phyloP scores from a whole-genome alignment of 345 rosid species.

The Viola odorata region DNA sequence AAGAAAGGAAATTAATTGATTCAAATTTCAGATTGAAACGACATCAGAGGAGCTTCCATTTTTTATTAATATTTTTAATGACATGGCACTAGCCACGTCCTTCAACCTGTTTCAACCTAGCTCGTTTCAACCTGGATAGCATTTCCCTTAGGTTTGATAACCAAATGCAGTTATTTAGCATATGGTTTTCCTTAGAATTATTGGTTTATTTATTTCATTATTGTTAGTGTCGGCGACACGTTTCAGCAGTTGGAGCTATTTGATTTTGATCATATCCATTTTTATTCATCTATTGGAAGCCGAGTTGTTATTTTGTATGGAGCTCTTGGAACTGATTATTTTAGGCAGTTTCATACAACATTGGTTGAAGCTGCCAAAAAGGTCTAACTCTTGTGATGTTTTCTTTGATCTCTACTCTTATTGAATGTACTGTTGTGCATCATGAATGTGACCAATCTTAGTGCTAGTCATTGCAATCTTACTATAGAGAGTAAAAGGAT shows the following conservation, averaged over 20 bases:
- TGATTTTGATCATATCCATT: constrained; percentile 78
- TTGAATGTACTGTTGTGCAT: no score
- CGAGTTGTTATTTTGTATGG: constrained; percentile 80
- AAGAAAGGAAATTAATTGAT: no score
- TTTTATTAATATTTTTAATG: no score
- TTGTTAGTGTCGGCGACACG: constrained; percentile 47
- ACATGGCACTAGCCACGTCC: no score
- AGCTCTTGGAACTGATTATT: constrained; percentile 86
- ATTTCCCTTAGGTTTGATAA: background rate
- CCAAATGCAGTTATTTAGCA: background rate
- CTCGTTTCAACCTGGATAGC: no score
- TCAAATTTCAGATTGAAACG: no score
- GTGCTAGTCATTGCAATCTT: no score
- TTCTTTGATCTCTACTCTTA: no score
- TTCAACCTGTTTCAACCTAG: no score
- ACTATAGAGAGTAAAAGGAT: no score
- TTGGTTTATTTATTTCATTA: constrained; percentile 14
- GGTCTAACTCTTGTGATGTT: constrained; percentile 27
- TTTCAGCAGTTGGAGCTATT: constrained; percentile 78
- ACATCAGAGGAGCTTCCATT: no score
- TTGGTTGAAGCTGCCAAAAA: constrained; percentile 68
- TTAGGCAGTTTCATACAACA: constrained; percentile 60
- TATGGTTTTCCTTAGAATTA: constrained; percentile 9
- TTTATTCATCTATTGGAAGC: constrained; percentile 49
- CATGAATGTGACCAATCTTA: no score